Evolutionary conservation across 2,329 filamentous ascomycete species (phyloP).

Genomic region (Akanthomyces muscarius): DNA sequence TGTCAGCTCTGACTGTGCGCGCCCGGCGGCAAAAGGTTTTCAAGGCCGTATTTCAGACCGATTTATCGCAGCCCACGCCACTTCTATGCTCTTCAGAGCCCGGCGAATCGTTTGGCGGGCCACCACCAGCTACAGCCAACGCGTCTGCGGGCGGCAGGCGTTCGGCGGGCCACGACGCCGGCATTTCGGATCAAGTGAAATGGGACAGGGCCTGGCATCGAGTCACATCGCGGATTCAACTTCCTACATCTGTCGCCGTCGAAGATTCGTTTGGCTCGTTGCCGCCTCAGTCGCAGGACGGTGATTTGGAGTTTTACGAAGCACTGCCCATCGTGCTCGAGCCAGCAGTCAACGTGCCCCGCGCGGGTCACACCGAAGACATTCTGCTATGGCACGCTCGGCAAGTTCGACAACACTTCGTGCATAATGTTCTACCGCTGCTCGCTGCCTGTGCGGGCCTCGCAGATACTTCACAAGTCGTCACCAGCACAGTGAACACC

Average conservation of each 20-base stretch:
- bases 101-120: constrained; percentile 46
- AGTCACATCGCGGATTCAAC: constrained; percentile 54
- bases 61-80: constrained; percentile 47
- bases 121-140: constrained; percentile 23
- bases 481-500: constrained; percentile 51
- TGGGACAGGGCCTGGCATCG: constrained; percentile 61
- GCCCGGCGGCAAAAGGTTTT: constrained; percentile 48
- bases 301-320: constrained; percentile 44
- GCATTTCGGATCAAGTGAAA: constrained; percentile 46
- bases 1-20: constrained; percentile 43
- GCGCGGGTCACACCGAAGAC: constrained; percentile 51
- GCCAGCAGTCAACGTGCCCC: constrained; percentile 42
- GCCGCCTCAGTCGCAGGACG: constrained; percentile 40
- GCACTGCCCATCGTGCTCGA: constrained; percentile 52
- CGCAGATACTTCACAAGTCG: constrained; percentile 41
- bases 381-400: constrained; percentile 57
- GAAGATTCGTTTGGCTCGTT: constrained; percentile 52
- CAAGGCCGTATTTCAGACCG: constrained; percentile 53
- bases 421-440: constrained; percentile 54
- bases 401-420: constrained; percentile 58
- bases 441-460: constrained; percentile 45
- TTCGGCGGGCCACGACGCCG: constrained; percentile 3
- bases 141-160: constrained; percentile 22
- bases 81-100: constrained; percentile 36
- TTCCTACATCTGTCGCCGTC: constrained; percentile 52